Evolutionary conservation across 1,139 yeast genomes (phyloP).

Genomic region (Pichia sp.): DNA sequence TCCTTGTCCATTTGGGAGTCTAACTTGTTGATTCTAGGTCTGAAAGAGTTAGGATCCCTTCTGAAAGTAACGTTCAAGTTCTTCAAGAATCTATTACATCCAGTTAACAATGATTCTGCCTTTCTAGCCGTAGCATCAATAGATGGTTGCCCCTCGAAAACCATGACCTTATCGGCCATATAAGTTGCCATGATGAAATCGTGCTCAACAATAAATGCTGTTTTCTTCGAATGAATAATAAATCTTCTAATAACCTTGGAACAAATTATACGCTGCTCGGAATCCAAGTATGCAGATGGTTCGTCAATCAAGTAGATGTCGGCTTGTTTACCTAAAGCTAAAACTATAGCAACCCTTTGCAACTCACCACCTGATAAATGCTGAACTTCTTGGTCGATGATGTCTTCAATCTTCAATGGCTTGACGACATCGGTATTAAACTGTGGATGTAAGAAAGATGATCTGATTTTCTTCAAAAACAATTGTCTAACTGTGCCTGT

Average conservation of each 20-base stretch:
- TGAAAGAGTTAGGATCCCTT: conserved; percentile 95
- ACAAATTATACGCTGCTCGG: conserved; percentile 99
- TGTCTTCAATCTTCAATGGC: conserved; percentile 89
- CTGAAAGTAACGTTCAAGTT: conserved; percentile 96
- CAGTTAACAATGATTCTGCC: conserved; percentile 91
- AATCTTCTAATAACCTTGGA: conserved; percentile 97
- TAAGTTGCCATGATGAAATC: conserved; percentile 99
- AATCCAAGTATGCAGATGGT: conserved; percentile 97
- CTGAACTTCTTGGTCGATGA: conserved; percentile 96
- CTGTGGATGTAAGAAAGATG: conserved; percentile 91
- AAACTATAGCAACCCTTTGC: conserved; percentile 97
- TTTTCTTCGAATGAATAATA: conserved; percentile 91
- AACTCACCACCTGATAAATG: conserved; percentile 98
- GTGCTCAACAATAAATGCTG: conserved; percentile 98
- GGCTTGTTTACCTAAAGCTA: conserved; percentile 91
- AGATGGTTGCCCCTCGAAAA: conserved; percentile 93
- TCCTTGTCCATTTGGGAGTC: conserved; percentile 99
- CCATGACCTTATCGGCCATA: conserved; percentile 97
- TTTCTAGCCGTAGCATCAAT: conserved; percentile 73
- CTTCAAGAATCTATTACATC: conserved; percentile 95
- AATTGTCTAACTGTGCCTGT: conserved; percentile 97
- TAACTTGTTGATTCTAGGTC: conserved; percentile 96
- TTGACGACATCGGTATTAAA: conserved; percentile 97
- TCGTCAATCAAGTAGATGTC: conserved; percentile 96
- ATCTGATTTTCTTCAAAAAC: conserved; percentile 93